phyloP scores from a whole-genome alignment of 306 rosid species.

The Vicia sativa region DNA sequence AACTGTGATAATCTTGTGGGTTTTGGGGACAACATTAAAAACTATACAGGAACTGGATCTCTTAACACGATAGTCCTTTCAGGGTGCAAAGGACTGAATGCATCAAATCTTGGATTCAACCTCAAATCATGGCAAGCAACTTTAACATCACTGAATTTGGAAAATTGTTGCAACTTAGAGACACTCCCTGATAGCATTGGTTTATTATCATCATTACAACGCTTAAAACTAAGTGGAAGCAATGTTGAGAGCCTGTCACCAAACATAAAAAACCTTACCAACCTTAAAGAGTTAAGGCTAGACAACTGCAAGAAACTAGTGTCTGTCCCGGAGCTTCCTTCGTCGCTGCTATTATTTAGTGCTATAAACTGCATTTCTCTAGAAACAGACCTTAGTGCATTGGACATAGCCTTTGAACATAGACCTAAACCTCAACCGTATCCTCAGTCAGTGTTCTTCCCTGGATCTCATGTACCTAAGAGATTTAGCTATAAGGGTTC shows the following conservation, averaged over 20 bases:
- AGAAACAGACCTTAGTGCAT: neutral
- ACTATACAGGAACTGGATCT: neutral
- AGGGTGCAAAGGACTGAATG: neutral
- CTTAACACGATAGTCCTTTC: neutral
- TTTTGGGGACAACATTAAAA: neutral
- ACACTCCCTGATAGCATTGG: conserved; percentile 9
- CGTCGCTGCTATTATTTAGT: neutral
- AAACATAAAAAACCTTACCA: conserved; percentile 9
- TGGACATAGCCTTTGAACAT: conserved; percentile 13
- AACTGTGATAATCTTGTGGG: conserved; percentile 2
- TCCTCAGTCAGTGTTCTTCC: conserved; percentile 18
- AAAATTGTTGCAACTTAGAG: conserved; percentile 3
- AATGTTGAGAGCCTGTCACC: conserved; percentile 14
- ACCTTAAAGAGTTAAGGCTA: conserved; percentile 2
- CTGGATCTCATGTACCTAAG: neutral
- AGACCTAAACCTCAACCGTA: neutral
- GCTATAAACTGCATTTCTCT: conserved; percentile 27
- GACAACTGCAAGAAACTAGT: conserved; percentile 15
- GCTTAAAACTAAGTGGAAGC: conserved; percentile 6
- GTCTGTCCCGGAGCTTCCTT: conserved; percentile 14
- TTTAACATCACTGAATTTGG: neutral
- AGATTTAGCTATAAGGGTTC: neutral
- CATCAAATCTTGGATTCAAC: neutral
- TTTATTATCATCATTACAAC: neutral
- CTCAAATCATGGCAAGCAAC: neutral